Evolutionary conservation across 192 early-diverging fungal genomes (phyloP).

Genomic region (Coemansia erecta): DNA sequence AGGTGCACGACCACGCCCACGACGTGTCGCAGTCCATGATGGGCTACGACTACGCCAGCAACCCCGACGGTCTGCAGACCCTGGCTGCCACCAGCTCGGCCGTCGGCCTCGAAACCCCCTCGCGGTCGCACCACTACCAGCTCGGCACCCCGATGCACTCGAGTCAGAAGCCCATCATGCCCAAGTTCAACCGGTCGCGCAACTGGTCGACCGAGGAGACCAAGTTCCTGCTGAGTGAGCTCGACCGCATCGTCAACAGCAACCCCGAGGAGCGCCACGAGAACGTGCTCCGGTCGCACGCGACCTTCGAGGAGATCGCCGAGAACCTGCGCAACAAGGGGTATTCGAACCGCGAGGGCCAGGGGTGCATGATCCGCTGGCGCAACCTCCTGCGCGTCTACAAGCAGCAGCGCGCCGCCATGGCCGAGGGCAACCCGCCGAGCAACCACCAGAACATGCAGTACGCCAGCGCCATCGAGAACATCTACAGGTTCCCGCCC

Average conservation of each 20-base stretch:
- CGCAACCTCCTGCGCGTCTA: conserved; percentile 76
- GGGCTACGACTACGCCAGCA: conserved; percentile 39
- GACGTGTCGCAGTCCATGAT: conserved; percentile 42
- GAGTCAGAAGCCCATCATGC: conserved; percentile 53
- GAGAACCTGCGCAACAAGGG: conserved; percentile 42
- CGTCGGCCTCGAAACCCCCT: conserved; percentile 32
- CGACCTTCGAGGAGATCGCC: conserved; percentile 51
- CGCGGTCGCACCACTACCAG: conserved; percentile 14
- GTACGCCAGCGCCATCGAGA: conserved; percentile 48
- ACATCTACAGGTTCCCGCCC: conserved; percentile 53
- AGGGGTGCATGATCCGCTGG: conserved; percentile 57
- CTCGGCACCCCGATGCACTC: conserved; percentile 25
- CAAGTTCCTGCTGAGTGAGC: conserved; percentile 46
- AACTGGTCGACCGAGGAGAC: conserved; percentile 56
- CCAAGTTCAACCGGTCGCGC: conserved; percentile 54
- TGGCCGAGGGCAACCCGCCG: conserved; percentile 56
- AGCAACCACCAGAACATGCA: conserved; percentile 33
- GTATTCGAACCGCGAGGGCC: conserved; percentile 49
- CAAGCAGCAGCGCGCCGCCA: conserved; percentile 66
- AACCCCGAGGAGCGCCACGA: conserved; percentile 53
- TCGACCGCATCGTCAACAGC: conserved; percentile 48
- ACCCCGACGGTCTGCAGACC: conserved; percentile 51
- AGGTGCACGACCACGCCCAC: conserved; percentile 42
- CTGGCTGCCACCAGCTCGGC: conserved; percentile 53
- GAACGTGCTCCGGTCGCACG: conserved; percentile 39